Conservation (phyloP, 2,329 filamentous ascomycete species). For the Pseudogymnoascus sp. region DNA sequence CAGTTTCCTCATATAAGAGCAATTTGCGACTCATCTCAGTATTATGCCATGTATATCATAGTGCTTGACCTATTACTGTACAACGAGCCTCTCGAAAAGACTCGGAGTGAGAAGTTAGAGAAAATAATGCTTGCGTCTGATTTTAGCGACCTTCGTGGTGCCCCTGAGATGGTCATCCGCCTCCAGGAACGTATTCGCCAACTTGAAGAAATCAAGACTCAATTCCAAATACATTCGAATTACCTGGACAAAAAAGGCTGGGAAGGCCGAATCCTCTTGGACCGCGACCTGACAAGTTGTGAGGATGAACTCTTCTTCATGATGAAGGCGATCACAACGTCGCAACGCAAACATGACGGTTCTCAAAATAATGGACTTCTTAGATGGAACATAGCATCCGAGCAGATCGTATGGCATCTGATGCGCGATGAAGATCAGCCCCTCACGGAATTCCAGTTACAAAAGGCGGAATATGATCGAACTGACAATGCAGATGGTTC, state of each 20-base stretch:
- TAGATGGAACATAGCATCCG: conserved; percentile 87
- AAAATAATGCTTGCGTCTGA: conserved; percentile 99
- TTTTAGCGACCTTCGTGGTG: conserved; percentile 91
- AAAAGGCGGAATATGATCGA: conserved; percentile 84
- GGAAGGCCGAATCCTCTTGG: conserved; percentile 81
- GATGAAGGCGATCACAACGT: conserved; percentile 98
- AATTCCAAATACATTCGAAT: conserved; percentile 88
- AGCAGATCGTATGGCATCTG: conserved; percentile 95
- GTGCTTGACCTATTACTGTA: conserved; percentile 93
- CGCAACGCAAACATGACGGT: conserved; percentile 75
- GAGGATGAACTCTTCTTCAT: conserved; percentile 99
- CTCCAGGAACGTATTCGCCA: conserved; percentile 89
- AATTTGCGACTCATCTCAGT: conserved; percentile 95
- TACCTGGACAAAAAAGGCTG: conserved; percentile 82
- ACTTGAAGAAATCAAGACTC: conserved; percentile 88
- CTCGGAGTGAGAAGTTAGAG: conserved; percentile 86
- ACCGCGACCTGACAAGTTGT: conserved; percentile 78
- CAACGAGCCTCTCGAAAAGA: conserved; percentile 92
- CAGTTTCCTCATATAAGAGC: conserved; percentile 90
- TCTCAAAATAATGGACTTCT: conserved; percentile 70
- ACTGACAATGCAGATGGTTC: conserved; percentile 97
- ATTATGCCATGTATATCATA: conserved; percentile 97
- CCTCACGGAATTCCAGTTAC: conserved; percentile 84
- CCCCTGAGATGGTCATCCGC: conserved; percentile 83
- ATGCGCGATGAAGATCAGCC: conserved; percentile 80